These are phyloP conservation scores for Psilocybe cubensis DNA, from an alignment of 768 basidiomycete species.

Conservation along the genomic window DNA sequence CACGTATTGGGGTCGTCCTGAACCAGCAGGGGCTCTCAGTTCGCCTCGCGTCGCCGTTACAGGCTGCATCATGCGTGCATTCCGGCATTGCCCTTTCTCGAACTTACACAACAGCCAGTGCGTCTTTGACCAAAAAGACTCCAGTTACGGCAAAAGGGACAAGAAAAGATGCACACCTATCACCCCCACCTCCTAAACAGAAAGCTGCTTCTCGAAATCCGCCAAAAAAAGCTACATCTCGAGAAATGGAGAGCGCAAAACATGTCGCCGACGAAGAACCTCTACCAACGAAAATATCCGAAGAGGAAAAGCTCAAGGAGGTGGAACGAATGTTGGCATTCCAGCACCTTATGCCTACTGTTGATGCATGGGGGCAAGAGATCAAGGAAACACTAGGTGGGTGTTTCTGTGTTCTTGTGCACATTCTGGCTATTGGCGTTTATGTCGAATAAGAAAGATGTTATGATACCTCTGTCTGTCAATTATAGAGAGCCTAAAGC, in stretches of 20 bases:
- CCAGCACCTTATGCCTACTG: constrained; percentile 36
- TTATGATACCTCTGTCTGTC: constrained; percentile 31
- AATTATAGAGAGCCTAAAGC: not conserved
- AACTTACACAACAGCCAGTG: constrained; percentile 21
- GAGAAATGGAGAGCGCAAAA: constrained; percentile 12
- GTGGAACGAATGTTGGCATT: constrained; percentile 39
- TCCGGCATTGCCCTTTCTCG: constrained; percentile 5
- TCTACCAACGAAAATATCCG: constrained; percentile 13
- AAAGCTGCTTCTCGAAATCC: constrained; percentile 1
- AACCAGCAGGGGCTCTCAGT: constrained; percentile 9
- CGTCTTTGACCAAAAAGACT: constrained; percentile 13
- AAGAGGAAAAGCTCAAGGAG: constrained; percentile 10
- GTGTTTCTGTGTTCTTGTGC: constrained; percentile 3
- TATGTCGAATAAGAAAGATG: constrained; percentile 41
- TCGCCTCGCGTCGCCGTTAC: constrained; percentile 15
- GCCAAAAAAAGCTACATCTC: constrained; percentile 15
- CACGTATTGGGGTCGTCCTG: constrained; percentile 16
- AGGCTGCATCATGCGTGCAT: constrained; percentile 6
- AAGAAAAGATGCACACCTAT: constrained; percentile 12
- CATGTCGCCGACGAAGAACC: constrained; percentile 2
- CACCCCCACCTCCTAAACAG: constrained; percentile 3
- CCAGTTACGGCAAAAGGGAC: constrained; percentile 18
- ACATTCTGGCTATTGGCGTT: not conserved
- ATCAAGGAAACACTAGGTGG: constrained; percentile 43
- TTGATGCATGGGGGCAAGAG: constrained; percentile 45